Conservation (phyloP, 2,329 filamentous ascomycete species). For the Pleoardoris graminearum region DNA sequence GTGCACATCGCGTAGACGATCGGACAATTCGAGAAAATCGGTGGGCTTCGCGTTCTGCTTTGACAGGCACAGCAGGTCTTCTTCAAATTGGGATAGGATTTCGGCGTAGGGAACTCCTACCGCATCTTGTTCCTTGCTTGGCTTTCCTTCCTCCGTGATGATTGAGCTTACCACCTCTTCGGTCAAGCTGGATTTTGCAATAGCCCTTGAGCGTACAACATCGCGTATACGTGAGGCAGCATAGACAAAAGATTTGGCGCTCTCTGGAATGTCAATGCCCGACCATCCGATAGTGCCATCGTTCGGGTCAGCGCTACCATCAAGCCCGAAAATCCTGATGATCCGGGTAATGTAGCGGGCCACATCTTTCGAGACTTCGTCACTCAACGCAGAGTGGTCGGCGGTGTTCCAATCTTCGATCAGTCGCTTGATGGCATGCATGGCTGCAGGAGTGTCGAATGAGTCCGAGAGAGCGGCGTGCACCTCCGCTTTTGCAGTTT, state of each 20-base stretch:
- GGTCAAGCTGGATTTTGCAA: conserved; percentile 45
- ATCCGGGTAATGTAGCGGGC: conserved; percentile 83
- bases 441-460: conserved; percentile 80
- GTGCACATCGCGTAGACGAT: conserved; percentile 71
- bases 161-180: conserved; percentile 42
- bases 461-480: conserved; percentile 75
- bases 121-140: conserved; percentile 32
- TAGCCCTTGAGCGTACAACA: conserved; percentile 60
- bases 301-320: conserved; percentile 56
- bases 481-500: conserved; percentile 60
- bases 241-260: conserved; percentile 64
- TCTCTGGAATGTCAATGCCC: conserved; percentile 64
- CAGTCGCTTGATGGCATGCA: conserved; percentile 76
- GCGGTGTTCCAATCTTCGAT: conserved; percentile 74
- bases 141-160: conserved; percentile 39
- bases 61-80: conserved; percentile 62
- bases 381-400: conserved; percentile 46
- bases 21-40: conserved; percentile 74
- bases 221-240: conserved; percentile 62
- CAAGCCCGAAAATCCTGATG: conserved; percentile 81
- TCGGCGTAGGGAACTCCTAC: conserved; percentile 52
- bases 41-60: conserved; percentile 61
- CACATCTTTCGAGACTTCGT: conserved; percentile 55
- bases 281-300: conserved; percentile 63
- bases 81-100: conserved; percentile 58